Conservation (phyloP, 2,329 filamentous ascomycete genomes). For the Tolypocladium paradoxum region DNA sequence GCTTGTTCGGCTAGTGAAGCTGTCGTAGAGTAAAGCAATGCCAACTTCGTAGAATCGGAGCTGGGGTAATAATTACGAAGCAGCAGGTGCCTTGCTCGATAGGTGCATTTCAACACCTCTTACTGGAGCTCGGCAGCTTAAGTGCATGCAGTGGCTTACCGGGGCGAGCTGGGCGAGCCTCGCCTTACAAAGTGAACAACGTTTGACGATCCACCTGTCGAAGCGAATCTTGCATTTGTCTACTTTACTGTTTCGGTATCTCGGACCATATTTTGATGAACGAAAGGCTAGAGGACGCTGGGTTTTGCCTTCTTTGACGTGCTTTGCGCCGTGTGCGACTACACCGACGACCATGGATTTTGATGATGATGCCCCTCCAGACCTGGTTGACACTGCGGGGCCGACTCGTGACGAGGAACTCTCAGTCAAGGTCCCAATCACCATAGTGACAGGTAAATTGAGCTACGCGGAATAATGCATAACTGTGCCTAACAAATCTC, state of each 20-base stretch:
- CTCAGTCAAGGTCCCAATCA: conserved; percentile 64
- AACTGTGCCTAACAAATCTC: not conserved
- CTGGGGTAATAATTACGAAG: conserved; percentile 4
- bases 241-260: not conserved
- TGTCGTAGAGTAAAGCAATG: not conserved
- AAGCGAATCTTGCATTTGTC: not conserved
- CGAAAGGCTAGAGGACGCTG: not conserved
- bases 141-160: conserved; percentile 10
- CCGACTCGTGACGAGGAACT: conserved; percentile 35
- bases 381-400: conserved; percentile 41
- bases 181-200: not conserved
- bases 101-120: conserved; percentile 10
- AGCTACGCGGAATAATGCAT: not conserved
- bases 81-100: conserved; percentile 8
- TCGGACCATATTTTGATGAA: not conserved
- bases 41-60: conserved; percentile 5
- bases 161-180: conserved; percentile 1
- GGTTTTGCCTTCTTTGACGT: not conserved
- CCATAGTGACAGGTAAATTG: conserved; percentile 63
- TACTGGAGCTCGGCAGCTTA: conserved; percentile 7
- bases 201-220: not conserved
- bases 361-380: conserved; percentile 57
- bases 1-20: not conserved
- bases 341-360: conserved; percentile 38
- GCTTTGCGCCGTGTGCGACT: not conserved